Conservation (phyloP, 2,329 filamentous ascomycete species). For the Epichloe baconii region DNA sequence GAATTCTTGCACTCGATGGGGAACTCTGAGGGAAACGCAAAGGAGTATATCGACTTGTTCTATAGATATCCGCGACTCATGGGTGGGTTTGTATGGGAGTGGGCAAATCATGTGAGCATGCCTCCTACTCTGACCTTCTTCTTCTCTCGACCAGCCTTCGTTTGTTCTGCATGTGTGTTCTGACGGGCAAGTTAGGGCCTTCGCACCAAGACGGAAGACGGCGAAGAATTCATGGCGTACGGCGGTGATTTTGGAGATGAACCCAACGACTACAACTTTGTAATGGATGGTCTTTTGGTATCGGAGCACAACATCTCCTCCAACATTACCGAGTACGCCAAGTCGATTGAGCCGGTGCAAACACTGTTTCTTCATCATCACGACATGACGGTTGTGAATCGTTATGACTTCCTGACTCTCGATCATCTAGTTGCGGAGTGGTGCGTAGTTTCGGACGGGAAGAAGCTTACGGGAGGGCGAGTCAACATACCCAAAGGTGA, state of each 20-base stretch:
- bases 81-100: slow-evolving; percentile 55
- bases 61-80: slow-evolving; percentile 37
- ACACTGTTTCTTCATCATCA: slow-evolving; percentile 29
- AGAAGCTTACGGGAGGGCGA: slow-evolving; percentile 18
- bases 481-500: slow-evolving; percentile 29
- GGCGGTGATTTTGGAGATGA: slow-evolving; percentile 49
- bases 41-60: slow-evolving; percentile 56
- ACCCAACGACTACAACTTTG: slow-evolving; percentile 46
- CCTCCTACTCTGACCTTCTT: background rate
- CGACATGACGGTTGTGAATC: slow-evolving; percentile 34
- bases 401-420: slow-evolving; percentile 40
- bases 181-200: slow-evolving; percentile 17
- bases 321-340: slow-evolving; percentile 41
- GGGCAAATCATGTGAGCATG: slow-evolving; percentile 38
- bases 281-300: slow-evolving; percentile 38
- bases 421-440: slow-evolving; percentile 35
- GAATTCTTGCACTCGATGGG: slow-evolving; percentile 55
- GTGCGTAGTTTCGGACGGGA: slow-evolving; percentile 27
- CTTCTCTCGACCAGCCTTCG: background rate
- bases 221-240: slow-evolving; percentile 39
- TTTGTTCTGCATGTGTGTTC: background rate
- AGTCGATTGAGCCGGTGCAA: slow-evolving; percentile 46
- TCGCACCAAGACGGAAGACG: slow-evolving; percentile 27
- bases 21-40: slow-evolving; percentile 53
- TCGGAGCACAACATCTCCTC: slow-evolving; percentile 38